Percentiles rank a stretch among this genome's conserved stretches.
phyloP scores from a whole-genome alignment of 495 filamentous ascomycete species.

The Aspergillus ellipticus region DNA sequence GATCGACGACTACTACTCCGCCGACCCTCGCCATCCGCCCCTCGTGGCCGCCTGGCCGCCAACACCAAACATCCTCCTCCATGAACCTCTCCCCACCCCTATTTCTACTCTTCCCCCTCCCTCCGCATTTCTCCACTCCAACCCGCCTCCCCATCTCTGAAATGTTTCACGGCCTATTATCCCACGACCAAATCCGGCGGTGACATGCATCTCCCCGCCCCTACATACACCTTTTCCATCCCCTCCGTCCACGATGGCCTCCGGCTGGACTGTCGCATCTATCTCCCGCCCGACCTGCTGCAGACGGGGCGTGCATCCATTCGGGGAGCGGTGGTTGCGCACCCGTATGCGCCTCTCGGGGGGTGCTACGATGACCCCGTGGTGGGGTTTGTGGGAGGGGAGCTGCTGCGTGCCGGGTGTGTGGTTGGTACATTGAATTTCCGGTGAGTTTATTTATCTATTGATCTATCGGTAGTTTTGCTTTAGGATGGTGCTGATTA shows the following conservation, averaged over 20 bases:
- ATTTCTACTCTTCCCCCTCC: not conserved
- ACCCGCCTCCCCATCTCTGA: not conserved
- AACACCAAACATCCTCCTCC: not conserved
- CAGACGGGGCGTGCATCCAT: constrained; percentile 28
- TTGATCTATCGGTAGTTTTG: not conserved
- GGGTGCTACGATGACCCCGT: constrained; percentile 81
- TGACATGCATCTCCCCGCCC: constrained; percentile 41
- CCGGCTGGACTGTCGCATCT: constrained; percentile 74
- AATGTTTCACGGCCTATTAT: not conserved
- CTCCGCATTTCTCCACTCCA: not conserved
- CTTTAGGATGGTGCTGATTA: not conserved
- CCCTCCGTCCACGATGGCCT: constrained; percentile 79
- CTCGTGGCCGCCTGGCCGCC: not conserved
- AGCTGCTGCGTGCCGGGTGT: constrained; percentile 64
- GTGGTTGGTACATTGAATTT: constrained; percentile 92
- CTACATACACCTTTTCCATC: constrained; percentile 69
- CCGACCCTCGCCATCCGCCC: not conserved
- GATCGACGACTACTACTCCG: not conserved
- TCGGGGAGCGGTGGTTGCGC: constrained; percentile 82
- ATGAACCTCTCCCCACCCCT: not conserved
- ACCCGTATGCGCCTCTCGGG: constrained; percentile 86
- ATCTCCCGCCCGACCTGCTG: constrained; percentile 22
- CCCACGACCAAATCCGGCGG: not conserved
- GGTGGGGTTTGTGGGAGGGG: constrained; percentile 58
- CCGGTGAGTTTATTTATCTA: constrained; percentile 51